Base-by-base conservation (phyloP, 2,329 filamentous ascomycete species). In the Penicillium sp. region DNA sequence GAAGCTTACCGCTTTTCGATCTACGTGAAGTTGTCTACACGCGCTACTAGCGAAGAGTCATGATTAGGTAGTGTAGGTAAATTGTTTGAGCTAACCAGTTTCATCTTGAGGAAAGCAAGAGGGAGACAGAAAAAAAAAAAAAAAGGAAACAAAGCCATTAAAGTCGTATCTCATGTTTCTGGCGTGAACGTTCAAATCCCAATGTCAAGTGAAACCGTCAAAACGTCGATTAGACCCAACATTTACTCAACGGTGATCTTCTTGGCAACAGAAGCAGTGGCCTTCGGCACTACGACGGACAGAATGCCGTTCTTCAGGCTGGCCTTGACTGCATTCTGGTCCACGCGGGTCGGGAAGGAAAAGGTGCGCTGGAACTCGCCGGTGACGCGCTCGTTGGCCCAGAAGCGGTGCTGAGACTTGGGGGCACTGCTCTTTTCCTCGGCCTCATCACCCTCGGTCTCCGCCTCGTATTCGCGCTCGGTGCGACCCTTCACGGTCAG, bases 241-340 rank as follows among this genome's bases (percentile, higher is more conserved):
- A 11, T 58, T 67, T 77, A 84, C 74, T 83, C 76, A 56, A 85
- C 79, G 52, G 71, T 74, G 62, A 86, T 82, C 70, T 77, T 81
- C 69, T 77, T 78, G 44, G 72, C 63, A 50, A 70, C 68, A 6
- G 76, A 72, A 13, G 74, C 74, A 51, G 74, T 66, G 24, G 76
- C 74, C 74, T 85, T 85, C 2, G 83, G 83, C 7, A 86, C 77
- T 5, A 78, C 62, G 38, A 86, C 76, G 48, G 72, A 78, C 47
- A 86, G 68, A 48, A 86, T 77, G 10, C 83, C 83, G 61, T 85
- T 78, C 74, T 81, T 84, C 67, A 86, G 65, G 47, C 71, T 79
- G 18, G 83, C 83, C 70, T 79, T 82, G 60, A 85, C 82, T n/a
- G 69, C 73, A 28, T 85, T 81, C 63, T 84, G 81, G 57, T 84